Evolutionary conservation across 257 asterid species (phyloP).

Genomic region (Nemophila menziesii): DNA sequence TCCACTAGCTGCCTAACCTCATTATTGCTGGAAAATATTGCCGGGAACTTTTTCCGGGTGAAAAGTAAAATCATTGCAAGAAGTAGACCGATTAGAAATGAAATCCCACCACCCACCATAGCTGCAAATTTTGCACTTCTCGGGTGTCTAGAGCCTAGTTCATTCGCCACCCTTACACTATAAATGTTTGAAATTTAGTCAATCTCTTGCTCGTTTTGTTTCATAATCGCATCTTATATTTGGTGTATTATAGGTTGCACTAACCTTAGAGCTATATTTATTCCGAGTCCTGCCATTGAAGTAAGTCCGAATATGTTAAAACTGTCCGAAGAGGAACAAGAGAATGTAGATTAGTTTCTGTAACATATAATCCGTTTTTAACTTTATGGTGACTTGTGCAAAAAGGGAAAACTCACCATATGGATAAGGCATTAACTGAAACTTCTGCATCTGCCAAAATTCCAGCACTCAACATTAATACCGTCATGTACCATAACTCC

Average conservation of each 20-base stretch:
- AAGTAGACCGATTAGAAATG: constrained; percentile 32
- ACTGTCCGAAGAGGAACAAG: no score
- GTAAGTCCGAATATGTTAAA: constrained; percentile 48
- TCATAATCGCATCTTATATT: no score
- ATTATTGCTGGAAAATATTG: constrained; percentile 27
- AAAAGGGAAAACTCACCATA: no score
- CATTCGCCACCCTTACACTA: constrained; percentile 57
- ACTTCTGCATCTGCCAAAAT: no score
- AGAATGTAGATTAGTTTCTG: no score
- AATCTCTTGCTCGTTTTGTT: neutral
- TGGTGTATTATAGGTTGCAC: neutral
- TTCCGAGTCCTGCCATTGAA: constrained; percentile 43
- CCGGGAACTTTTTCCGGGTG: constrained; percentile 40
- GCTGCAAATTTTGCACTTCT: constrained; percentile 57
- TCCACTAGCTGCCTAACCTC: constrained; percentile 29
- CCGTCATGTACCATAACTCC: no score
- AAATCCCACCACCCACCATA: constrained; percentile 34
- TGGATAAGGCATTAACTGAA: no score
- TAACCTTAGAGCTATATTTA: constrained; percentile 61
- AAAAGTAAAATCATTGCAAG: constrained; percentile 24
- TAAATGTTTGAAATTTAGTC: neutral
- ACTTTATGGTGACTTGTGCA: no score
- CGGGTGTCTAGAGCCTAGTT: constrained; percentile 61
- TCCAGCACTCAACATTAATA: no score
- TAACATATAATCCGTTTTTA: no score